phyloP scores from a whole-genome alignment of 2,329 filamentous ascomycete genomes.

The Trichocomaceae sp. region DNA sequence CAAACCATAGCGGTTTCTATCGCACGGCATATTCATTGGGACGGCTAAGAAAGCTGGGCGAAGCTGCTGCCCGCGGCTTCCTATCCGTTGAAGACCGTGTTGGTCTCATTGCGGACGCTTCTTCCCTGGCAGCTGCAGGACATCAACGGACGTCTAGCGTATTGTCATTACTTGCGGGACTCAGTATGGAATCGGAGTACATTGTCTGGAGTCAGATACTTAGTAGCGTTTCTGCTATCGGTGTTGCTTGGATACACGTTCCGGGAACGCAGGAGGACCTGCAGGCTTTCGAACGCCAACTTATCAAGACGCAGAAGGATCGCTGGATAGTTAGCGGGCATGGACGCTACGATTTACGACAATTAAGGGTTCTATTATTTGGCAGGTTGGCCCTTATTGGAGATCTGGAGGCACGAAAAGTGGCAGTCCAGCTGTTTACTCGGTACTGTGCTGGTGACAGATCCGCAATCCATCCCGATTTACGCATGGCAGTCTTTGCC shows the following conservation, averaged over 20 bases:
- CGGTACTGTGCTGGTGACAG: conserved; percentile 49
- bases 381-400: neutral
- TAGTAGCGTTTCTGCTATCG: conserved; percentile 62
- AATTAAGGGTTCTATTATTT: neutral
- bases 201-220: conserved; percentile 85
- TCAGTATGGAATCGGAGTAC: conserved; percentile 72
- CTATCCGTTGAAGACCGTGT: conserved; percentile 86
- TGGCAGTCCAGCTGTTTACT: conserved; percentile 74
- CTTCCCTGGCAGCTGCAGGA: conserved; percentile 80
- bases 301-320: conserved; percentile 44
- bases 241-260: conserved; percentile 69
- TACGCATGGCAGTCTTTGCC: conserved; percentile 73
- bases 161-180: conserved; percentile 74
- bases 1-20: conserved; percentile 81
- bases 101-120: conserved; percentile 80
- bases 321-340: neutral
- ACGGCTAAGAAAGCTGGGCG: conserved; percentile 71
- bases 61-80: conserved; percentile 68
- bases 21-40: conserved; percentile 83
- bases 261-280: conserved; percentile 66
- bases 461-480: conserved; percentile 68
- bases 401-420: conserved; percentile 27
- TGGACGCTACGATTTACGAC: neutral
- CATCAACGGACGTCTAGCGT: conserved; percentile 74
- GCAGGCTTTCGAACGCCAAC: conserved; percentile 68